These are phyloP conservation scores for Ilyonectria robusta DNA, from an alignment of 2,329 filamentous ascomycete genomes.

Conservation along the genomic window DNA sequence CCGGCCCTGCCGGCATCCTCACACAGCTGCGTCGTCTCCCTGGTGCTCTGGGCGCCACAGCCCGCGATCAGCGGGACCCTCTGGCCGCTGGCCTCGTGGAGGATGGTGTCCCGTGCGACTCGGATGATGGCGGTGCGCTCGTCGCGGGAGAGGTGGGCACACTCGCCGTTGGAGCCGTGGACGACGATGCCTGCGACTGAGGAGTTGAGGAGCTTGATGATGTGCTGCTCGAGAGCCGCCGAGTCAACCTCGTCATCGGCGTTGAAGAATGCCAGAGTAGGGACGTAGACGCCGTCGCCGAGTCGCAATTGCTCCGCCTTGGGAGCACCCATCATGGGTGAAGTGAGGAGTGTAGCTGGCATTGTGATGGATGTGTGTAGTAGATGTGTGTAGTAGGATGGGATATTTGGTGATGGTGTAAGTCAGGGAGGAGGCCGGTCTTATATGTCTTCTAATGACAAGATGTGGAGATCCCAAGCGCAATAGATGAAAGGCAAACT, in stretches of 20 bases:
- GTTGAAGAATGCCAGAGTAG: constrained; percentile 56
- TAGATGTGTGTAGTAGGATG: neutral
- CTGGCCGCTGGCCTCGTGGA: constrained; percentile 41
- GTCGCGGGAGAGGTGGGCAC: constrained; percentile 80
- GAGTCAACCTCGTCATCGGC: constrained; percentile 52
- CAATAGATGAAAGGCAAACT: constrained; percentile 25
- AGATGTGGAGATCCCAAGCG: constrained; percentile 17
- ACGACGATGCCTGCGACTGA: constrained; percentile 83
- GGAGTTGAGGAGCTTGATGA: constrained; percentile 68
- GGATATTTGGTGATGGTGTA: constrained; percentile 18
- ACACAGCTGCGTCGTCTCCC: constrained; percentile 80
- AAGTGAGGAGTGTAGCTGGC: constrained; percentile 44
- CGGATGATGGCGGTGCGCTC: constrained; percentile 78
- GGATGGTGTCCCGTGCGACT: constrained; percentile 61
- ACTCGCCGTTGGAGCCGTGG: constrained; percentile 88
- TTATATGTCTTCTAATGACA: constrained; percentile 6
- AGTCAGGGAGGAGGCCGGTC: constrained; percentile 18
- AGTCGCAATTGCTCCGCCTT: constrained; percentile 46
- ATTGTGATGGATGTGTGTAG: constrained; percentile 25
- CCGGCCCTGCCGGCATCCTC: constrained; percentile 78
- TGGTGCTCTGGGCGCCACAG: constrained; percentile 81
- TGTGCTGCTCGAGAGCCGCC: constrained; percentile 51
- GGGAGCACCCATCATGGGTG: constrained; percentile 45
- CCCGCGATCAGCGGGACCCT: constrained; percentile 76
- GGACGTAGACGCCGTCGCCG: constrained; percentile 54